Evolutionary conservation across 1,284 basidiomycete species (phyloP).

Genomic region (Cutaneotrichosporon sp.): DNA sequence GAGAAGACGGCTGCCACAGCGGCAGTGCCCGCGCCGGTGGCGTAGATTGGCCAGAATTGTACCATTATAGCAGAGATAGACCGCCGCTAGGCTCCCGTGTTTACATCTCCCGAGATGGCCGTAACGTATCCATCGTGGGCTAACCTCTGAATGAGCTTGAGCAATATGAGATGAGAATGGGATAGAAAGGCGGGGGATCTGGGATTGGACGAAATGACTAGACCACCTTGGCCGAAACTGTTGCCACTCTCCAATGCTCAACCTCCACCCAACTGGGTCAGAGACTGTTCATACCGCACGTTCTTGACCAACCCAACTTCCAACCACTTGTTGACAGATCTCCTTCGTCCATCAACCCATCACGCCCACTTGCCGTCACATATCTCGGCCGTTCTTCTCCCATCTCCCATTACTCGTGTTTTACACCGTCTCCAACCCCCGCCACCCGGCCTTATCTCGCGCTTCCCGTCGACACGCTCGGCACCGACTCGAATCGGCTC

Average conservation of each 20-base stretch:
- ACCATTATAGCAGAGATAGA: not conserved
- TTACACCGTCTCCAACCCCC: not conserved
- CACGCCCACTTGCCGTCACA: not conserved
- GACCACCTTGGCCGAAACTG: conserved; percentile 1
- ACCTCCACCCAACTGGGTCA: not conserved
- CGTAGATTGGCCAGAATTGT: not conserved
- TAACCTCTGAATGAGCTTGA: not conserved
- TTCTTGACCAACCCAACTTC: not conserved
- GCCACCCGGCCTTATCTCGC: not conserved
- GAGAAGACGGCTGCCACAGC: conserved; percentile 28
- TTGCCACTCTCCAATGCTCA: not conserved
- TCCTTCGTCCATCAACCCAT: not conserved
- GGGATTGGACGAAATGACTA: not conserved
- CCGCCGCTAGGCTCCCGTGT: not conserved
- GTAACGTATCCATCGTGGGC: not conserved
- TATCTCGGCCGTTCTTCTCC: not conserved
- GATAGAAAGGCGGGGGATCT: not conserved
- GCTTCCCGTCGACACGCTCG: conserved; percentile 1
- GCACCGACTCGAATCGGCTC: conserved; percentile 1
- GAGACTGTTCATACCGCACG: not conserved
- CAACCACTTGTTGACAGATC: conserved; percentile 6
- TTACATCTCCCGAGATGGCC: not conserved
- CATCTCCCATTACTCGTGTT: not conserved
- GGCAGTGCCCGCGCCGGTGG: not conserved
- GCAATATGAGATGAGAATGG: not conserved